phyloP scores from a whole-genome alignment of 805 yeast genomes.

The Monosporozyma servazzii region DNA sequence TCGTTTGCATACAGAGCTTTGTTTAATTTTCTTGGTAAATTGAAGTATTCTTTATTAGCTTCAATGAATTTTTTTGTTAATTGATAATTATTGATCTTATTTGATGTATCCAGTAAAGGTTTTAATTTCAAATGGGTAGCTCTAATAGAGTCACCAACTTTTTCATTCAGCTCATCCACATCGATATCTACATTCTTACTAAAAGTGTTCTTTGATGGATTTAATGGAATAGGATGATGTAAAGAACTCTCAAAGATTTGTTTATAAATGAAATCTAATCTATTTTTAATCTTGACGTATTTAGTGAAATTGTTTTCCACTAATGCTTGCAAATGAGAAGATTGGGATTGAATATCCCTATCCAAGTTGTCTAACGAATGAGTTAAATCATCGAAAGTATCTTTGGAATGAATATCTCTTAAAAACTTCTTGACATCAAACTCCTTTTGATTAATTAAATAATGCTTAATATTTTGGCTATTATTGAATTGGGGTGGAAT shows the following conservation, averaged over 20 bases:
- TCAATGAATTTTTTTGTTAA: slow-evolving; percentile 44
- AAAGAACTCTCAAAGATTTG: slow-evolving; percentile 34
- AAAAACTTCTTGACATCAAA: slow-evolving; percentile 52
- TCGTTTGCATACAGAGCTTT: slow-evolving; percentile 40
- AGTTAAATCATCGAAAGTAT: slow-evolving; percentile 42
- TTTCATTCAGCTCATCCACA: slow-evolving; percentile 32
- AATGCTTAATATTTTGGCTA: slow-evolving; percentile 24
- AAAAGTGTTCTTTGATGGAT: slow-evolving; percentile 19
- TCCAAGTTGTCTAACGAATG: slow-evolving; percentile 43
- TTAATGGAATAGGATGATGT: slow-evolving; percentile 14
- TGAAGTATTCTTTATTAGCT: slow-evolving; percentile 44
- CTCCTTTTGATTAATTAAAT: slow-evolving; percentile 45
- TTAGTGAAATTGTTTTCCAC: slow-evolving; percentile 53
- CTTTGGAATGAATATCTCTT: slow-evolving; percentile 45
- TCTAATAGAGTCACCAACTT: slow-evolving; percentile 41
- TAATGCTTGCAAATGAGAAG: slow-evolving; percentile 40
- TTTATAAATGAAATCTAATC: slow-evolving; percentile 49
- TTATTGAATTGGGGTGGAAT: slow-evolving; percentile 3
- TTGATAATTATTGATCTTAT: slow-evolving; percentile 40
- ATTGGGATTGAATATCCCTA: slow-evolving; percentile 38
- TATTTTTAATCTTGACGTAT: slow-evolving; percentile 56
- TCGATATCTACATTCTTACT: slow-evolving; percentile 15
- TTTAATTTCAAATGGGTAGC: slow-evolving; percentile 45
- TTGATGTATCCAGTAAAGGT: slow-evolving; percentile 47
- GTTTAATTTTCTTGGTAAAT: slow-evolving; percentile 44